These are phyloP conservation scores for Barnettozyma californica DNA, from an alignment of 805 yeast species.

Conservation along the genomic window DNA sequence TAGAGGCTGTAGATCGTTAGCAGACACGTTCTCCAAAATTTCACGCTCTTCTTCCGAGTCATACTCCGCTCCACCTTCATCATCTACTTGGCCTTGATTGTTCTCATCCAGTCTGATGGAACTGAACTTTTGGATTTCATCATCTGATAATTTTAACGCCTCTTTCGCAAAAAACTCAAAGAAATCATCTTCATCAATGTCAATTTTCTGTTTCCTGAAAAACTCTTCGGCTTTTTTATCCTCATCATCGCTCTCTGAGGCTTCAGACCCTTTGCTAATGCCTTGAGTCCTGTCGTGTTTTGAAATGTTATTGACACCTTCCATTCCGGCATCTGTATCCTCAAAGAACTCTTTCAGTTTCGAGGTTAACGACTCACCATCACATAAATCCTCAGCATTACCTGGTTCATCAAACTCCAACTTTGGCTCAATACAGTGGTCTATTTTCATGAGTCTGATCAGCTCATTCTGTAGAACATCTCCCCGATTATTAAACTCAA, in stretches of 20 bases:
- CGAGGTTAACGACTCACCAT: conserved; percentile 22
- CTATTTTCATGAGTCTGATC: conserved; percentile 16
- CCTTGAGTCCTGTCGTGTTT: background rate
- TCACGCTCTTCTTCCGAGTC: conserved; percentile 23
- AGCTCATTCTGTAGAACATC: conserved; percentile 28
- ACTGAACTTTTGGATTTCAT: conserved; percentile 38
- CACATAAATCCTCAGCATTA: conserved; percentile 4
- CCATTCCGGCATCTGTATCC: conserved; percentile 21
- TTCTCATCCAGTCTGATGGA: conserved; percentile 20
- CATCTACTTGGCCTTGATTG: conserved; percentile 5
- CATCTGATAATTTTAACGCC: conserved; percentile 44
- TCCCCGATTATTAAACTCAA: conserved; percentile 12
- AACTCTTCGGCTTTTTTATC: conserved; percentile 22
- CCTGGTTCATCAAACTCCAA: conserved; percentile 11
- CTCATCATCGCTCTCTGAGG: background rate
- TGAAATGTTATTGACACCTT: conserved; percentile 17
- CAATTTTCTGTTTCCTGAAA: conserved; percentile 31
- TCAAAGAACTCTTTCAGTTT: conserved; percentile 24
- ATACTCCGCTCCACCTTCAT: conserved; percentile 11
- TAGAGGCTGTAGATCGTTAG: conserved; percentile 14
- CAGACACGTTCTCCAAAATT: conserved; percentile 1
- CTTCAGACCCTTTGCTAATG: background rate
- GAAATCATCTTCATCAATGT: conserved; percentile 63
- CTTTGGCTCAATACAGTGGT: conserved; percentile 16
- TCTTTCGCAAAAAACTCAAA: conserved; percentile 57